These are phyloP conservation scores for Neurospora sp. DNA, from an alignment of 495 filamentous ascomycete species.

Conservation along the genomic window DNA sequence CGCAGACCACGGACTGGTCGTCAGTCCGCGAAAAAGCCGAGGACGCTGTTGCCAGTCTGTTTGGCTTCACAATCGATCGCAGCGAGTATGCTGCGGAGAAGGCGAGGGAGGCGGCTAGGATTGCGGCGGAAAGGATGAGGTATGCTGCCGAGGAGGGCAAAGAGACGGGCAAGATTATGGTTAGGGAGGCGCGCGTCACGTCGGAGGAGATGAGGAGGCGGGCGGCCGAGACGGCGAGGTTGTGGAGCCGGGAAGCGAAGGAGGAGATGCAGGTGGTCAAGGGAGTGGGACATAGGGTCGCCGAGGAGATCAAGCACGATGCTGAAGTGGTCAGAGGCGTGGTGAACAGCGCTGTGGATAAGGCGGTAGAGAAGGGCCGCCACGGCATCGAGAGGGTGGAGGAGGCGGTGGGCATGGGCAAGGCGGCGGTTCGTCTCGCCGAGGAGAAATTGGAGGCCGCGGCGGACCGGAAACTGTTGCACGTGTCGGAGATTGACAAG, in stretches of 20 bases:
- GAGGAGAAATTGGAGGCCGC: slow-evolving; percentile 16
- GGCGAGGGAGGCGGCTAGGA: slow-evolving; percentile 15
- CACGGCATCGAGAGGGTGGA: slow-evolving; percentile 9
- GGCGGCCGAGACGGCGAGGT: slow-evolving; percentile 8
- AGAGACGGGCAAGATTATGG: slow-evolving; percentile 20
- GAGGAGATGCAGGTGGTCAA: slow-evolving; percentile 7
- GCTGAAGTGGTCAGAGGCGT: slow-evolving; percentile 7
- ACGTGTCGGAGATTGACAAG: slow-evolving; percentile 33
- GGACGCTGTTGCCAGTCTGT: slow-evolving; percentile 23
- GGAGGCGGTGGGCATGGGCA: slow-evolving; percentile 9
- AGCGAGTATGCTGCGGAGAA: neutral
- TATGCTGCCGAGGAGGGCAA: slow-evolving; percentile 20
- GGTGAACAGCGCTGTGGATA: slow-evolving; percentile 18
- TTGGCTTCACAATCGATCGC: slow-evolving; percentile 9
- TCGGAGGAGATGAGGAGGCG: neutral
- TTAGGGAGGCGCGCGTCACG: slow-evolving; percentile 11
- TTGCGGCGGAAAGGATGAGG: slow-evolving; percentile 9
- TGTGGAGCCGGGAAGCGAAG: slow-evolving; percentile 10
- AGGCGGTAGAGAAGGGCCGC: slow-evolving; percentile 20
- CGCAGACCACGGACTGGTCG: slow-evolving; percentile 53
- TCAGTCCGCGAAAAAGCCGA: slow-evolving; percentile 47
- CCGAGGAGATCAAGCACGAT: neutral
- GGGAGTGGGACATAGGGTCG: slow-evolving; percentile 3
- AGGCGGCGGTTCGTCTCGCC: slow-evolving; percentile 18
- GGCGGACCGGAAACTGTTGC: slow-evolving; percentile 17